Percentiles rank a stretch among this genome's conserved stretches.
phyloP scores from a whole-genome alignment of 2,329 filamentous ascomycete species.

The Ploettnerulaceae sp. region DNA sequence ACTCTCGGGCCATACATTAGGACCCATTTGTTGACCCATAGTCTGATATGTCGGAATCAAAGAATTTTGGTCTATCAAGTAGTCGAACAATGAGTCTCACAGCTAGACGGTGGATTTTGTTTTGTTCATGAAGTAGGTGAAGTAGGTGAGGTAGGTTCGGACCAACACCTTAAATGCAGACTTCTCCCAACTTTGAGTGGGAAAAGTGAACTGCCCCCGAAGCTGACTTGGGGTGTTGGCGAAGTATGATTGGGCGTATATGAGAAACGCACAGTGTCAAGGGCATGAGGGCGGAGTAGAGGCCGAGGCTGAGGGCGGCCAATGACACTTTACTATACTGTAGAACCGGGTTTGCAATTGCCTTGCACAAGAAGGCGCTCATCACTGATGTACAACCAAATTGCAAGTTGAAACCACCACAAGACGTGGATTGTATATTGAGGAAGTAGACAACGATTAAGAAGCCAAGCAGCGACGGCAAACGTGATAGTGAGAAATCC shows the following conservation, averaged over 20 bases:
- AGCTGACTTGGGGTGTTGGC: neutral
- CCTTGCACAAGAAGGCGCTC: neutral
- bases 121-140: too few relatives aligned
- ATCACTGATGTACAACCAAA: too few relatives aligned
- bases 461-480: neutral
- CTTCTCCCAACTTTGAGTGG: neutral
- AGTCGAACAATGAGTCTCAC: slow-evolving; percentile 4
- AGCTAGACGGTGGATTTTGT: neutral
- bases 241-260: neutral
- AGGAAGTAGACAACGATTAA: too few relatives aligned
- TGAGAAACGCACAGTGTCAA: neutral
- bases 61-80: too few relatives aligned
- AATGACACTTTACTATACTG: slow-evolving; percentile 1
- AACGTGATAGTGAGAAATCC: neutral
- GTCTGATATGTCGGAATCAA: neutral
- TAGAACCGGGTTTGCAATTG: neutral
- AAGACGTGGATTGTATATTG: too few relatives aligned
- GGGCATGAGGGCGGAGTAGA: too few relatives aligned
- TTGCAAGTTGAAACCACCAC: too few relatives aligned
- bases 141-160: neutral
- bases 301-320: slow-evolving; percentile 12
- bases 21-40: too few relatives aligned
- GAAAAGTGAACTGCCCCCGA: neutral
- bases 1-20: neutral
- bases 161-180: neutral